Evolutionary conservation across 1,284 basidiomycete genomes (phyloP), one percentile per base, ranked within the genome.

Genomic region (Sporisorium graminicola): DNA sequence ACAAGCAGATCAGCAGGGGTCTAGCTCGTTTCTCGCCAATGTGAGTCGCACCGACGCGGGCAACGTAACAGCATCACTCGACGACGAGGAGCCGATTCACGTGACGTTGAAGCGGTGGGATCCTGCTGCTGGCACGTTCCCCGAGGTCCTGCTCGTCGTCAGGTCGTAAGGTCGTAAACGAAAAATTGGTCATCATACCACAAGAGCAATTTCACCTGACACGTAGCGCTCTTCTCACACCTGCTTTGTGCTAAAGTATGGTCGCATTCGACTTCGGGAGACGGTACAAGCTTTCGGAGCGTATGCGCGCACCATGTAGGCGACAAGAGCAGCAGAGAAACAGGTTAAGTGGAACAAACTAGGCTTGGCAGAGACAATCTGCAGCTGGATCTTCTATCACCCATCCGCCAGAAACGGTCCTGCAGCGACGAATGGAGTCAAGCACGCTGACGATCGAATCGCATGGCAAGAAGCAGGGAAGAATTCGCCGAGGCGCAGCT

Each of bases 81-180:
- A 57, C 43, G 51, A 58, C 14, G 65, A 68, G 13, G 55, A 61
- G 18, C 54, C 58, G 35, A 70, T 62, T 8, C 70, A 37, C 1
- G 67, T 78, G 20, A 43, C 37, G n/a, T 65, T 81, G 13, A 65
- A 58, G 33, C 62, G 76, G 14, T 82, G 78, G 79, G 82, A 84
- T 56, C 77, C 71, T 27, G 61, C 70, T 1, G 74, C 74, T 27
- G 81, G 78, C 20, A 67, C 64, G 1, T 82, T 80, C 42, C 82
- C 82, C 3, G 77, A 79, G 46, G 74, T 73, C 18, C 64, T 84
- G 61, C 67, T 84, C 4, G 81, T 82, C 22, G 79, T 83, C 65
- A 72, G 64, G 42, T 70, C 74, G 22, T 76, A 49, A 72, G 64
- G 42, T 70, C 74, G 22, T 76, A 49, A 55, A 27, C n/a, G 37